Evolutionary conservation across 2,329 filamentous ascomycete species (phyloP).

Genomic region (Alternaria panax): DNA sequence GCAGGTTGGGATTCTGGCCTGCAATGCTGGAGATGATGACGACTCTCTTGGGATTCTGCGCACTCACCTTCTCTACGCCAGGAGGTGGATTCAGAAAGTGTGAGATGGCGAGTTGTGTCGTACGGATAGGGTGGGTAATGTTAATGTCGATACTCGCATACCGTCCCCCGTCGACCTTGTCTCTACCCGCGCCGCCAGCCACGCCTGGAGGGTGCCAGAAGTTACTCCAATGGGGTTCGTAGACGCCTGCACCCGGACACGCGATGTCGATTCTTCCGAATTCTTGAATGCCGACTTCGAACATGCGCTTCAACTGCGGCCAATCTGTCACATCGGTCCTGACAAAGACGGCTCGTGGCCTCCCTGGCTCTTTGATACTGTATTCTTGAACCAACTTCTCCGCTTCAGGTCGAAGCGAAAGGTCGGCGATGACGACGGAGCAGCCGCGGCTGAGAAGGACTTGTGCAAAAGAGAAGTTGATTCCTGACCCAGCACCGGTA

Average conservation of each 20-base stretch:
- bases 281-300: slow-evolving; percentile 35
- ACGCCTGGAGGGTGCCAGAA: slow-evolving; percentile 59
- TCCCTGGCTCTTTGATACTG: slow-evolving; percentile 15
- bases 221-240: slow-evolving; percentile 57
- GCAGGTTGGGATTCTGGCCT: slow-evolving; percentile 46
- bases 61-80: slow-evolving; percentile 41
- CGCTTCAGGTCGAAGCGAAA: slow-evolving; percentile 58
- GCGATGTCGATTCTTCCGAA: slow-evolving; percentile 55
- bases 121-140: slow-evolving; percentile 57
- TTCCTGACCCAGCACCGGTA: slow-evolving; percentile 59
- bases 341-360: slow-evolving; percentile 52
- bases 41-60: slow-evolving; percentile 55
- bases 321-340: slow-evolving; percentile 54
- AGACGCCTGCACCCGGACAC: slow-evolving; percentile 59
- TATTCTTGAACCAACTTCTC: slow-evolving; percentile 50
- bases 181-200: slow-evolving; percentile 36
- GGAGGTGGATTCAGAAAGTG: slow-evolving; percentile 51
- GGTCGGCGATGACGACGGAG: slow-evolving; percentile 59
- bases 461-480: slow-evolving; percentile 56
- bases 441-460: slow-evolving; percentile 55
- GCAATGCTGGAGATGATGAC: slow-evolving; percentile 56
- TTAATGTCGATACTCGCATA: slow-evolving; percentile 56
- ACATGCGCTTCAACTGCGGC: slow-evolving; percentile 44
- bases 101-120: slow-evolving; percentile 57
- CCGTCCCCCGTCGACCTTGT: slow-evolving; percentile 36